Conservation (phyloP, 2,329 filamentous ascomycete genomes). For the Mariannaea sp. region DNA sequence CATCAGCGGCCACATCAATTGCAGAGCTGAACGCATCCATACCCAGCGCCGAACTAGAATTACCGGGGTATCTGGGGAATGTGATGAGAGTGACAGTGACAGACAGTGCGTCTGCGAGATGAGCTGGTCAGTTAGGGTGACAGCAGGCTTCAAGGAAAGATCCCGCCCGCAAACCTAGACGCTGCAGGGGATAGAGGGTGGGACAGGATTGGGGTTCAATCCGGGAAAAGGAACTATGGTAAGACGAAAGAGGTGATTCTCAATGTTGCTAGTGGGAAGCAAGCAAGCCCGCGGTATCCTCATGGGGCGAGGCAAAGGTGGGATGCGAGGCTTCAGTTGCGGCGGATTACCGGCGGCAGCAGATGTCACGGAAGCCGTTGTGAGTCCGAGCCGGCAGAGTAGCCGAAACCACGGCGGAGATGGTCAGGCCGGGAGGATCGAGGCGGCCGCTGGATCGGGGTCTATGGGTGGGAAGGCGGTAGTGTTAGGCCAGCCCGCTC, state of each 20-base stretch:
- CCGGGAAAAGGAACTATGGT: slow-evolving; percentile 25
- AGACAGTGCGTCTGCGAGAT: slow-evolving; percentile 43
- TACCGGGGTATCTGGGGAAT: slow-evolving; percentile 19
- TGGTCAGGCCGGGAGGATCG: slow-evolving; percentile 20
- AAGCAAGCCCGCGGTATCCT: slow-evolving; percentile 17
- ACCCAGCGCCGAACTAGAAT: slow-evolving; percentile 19
- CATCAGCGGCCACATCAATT: slow-evolving; percentile 36
- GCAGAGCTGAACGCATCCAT: slow-evolving; percentile 28
- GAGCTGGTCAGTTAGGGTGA: slow-evolving; percentile 41
- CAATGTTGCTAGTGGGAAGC: slow-evolving; percentile 5
- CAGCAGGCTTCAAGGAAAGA: slow-evolving; percentile 33
- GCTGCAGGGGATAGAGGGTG: slow-evolving; percentile 27
- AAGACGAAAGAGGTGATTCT: slow-evolving; percentile 18
- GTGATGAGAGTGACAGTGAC: slow-evolving; percentile 37
- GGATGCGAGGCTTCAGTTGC: slow-evolving; percentile 1
- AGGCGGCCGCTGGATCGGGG: slow-evolving; percentile 20
- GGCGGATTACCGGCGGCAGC: slow-evolving; percentile 18
- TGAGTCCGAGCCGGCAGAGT: slow-evolving; percentile 26
- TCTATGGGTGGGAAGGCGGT: slow-evolving; percentile 15
- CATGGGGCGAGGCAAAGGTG: slow-evolving; percentile 14
- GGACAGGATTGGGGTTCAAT: slow-evolving; percentile 5
- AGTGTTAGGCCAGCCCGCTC: neutral
- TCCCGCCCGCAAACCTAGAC: slow-evolving; percentile 23
- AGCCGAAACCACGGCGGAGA: slow-evolving; percentile 20
- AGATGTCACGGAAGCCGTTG: slow-evolving; percentile 28